Percentiles rank a stretch among this genome's conserved stretches.
These are phyloP conservation scores for Lactarius quietus DNA, from an alignment of 768 basidiomycete genomes.

Conservation along the genomic window DNA sequence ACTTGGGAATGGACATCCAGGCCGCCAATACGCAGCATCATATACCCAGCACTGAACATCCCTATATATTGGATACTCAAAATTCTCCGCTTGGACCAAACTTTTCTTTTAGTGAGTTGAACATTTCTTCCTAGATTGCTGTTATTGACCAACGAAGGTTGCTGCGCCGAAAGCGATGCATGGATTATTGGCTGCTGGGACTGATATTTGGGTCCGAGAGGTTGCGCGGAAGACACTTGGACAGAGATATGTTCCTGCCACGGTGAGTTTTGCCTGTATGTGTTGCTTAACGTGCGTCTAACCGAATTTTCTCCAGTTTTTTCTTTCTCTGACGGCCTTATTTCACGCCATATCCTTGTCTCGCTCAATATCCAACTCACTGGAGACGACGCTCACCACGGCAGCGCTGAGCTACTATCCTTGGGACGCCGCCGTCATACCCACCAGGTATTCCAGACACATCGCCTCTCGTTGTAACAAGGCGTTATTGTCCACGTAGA, in stretches of 20 bases:
- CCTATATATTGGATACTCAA: slow-evolving; percentile 74
- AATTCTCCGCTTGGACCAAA: slow-evolving; percentile 49
- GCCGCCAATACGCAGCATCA: slow-evolving; percentile 69
- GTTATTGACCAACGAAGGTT: slow-evolving; percentile 44
- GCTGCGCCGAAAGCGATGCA: slow-evolving; percentile 71
- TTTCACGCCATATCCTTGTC: slow-evolving; percentile 85
- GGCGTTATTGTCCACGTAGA: slow-evolving; percentile 31
- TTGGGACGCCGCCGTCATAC: slow-evolving; percentile 42
- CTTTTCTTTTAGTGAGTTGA: slow-evolving; percentile 58
- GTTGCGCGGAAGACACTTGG: slow-evolving; percentile 60
- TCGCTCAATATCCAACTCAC: slow-evolving; percentile 86
- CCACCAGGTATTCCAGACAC: slow-evolving; percentile 25
- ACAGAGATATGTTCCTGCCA: slow-evolving; percentile 49
- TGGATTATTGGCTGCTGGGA: slow-evolving; percentile 70
- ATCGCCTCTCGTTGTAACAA: background rate
- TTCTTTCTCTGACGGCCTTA: slow-evolving; percentile 80
- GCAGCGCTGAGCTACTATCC: slow-evolving; percentile 77
- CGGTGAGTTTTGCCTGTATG: slow-evolving; percentile 48
- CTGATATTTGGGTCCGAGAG: slow-evolving; percentile 70
- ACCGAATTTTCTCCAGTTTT: slow-evolving; percentile 44
- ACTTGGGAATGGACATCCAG: slow-evolving; percentile 94
- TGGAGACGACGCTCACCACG: slow-evolving; percentile 83
- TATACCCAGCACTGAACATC: slow-evolving; percentile 80
- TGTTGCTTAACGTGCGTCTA: background rate
- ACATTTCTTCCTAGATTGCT: background rate